These are phyloP conservation scores for Gossypium raimondii DNA, from an alignment of 345 rosid genomes.

Conservation along the genomic window DNA sequence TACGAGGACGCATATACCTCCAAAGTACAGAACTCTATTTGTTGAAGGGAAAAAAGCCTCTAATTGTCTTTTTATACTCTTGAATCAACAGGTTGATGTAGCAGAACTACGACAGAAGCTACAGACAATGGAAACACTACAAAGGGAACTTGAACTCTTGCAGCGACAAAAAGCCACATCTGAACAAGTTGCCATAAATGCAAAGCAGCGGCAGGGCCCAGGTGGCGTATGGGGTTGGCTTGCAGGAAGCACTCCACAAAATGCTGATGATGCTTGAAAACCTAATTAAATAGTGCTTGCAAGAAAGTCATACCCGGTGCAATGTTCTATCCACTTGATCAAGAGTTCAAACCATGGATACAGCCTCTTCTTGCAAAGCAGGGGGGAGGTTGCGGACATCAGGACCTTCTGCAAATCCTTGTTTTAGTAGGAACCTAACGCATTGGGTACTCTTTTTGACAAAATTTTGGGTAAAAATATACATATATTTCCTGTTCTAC, in stretches of 20 bases:
- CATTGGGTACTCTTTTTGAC: not conserved
- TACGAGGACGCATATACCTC: not conserved
- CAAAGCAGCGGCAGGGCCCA: constrained; percentile 71
- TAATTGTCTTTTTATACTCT: constrained; percentile 6
- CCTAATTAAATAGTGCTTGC: constrained; percentile 3
- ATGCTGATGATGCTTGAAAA: constrained; percentile 29
- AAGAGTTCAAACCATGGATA: not conserved
- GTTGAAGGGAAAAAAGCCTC: not conserved
- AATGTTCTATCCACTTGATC: not conserved
- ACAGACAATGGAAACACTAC: constrained; percentile 75
- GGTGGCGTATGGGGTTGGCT: constrained; percentile 99
- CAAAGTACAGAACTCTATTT: not conserved
- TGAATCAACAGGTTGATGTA: constrained; percentile 75
- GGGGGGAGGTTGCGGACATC: not conserved
- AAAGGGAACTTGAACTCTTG: constrained; percentile 86
- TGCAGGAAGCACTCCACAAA: constrained; percentile 57
- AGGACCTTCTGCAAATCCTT: not conserved
- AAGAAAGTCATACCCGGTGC: not conserved
- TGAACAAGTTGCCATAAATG: constrained; percentile 72
- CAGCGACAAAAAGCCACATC: constrained; percentile 95
- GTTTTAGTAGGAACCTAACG: not conserved
- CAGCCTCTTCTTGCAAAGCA: not conserved
- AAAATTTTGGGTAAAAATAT: constrained; percentile 14
- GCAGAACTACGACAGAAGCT: constrained; percentile 94
- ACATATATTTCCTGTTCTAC: not conserved